These are phyloP conservation scores for Pterocarpus macrocarpus DNA, from an alignment of 306 rosid genomes.

Conservation along the genomic window DNA sequence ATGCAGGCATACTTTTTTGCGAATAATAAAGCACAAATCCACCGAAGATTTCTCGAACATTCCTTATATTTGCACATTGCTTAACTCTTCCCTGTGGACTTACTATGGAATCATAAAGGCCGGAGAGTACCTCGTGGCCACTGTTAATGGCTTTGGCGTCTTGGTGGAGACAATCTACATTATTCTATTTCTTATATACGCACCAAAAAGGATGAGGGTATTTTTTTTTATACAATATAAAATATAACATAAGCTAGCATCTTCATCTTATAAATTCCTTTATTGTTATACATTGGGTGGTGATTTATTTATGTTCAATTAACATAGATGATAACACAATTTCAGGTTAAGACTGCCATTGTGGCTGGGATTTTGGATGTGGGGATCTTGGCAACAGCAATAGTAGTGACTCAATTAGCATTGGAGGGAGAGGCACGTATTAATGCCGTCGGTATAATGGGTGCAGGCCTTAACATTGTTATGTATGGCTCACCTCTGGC, in stretches of 20 bases:
- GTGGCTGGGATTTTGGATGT: constrained; percentile 57
- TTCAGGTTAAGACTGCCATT: constrained; percentile 54
- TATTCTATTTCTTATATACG: constrained; percentile 61
- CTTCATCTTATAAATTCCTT: background rate
- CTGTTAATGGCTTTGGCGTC: constrained; percentile 71
- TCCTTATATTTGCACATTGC: constrained; percentile 77
- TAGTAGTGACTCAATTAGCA: constrained; percentile 47
- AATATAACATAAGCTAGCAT: background rate
- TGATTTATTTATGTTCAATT: background rate
- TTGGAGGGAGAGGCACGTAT: constrained; percentile 56
- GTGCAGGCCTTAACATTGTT: constrained; percentile 65
- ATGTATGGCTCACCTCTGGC: constrained; percentile 73
- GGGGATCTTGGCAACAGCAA: constrained; percentile 49
- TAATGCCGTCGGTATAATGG: constrained; percentile 59
- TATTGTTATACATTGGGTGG: background rate
- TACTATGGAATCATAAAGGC: constrained; percentile 69
- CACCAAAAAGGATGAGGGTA: constrained; percentile 60
- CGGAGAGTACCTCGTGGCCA: constrained; percentile 68
- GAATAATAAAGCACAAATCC: constrained; percentile 56
- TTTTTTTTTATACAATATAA: background rate
- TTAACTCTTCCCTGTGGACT: constrained; percentile 71
- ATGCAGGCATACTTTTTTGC: constrained; percentile 61
- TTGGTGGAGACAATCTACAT: constrained; percentile 61
- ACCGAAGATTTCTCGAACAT: constrained; percentile 72
- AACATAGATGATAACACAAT: no score